These are phyloP conservation scores for Chimonanthus praecox DNA, from an alignment of 164 flowering plant genomes.

Conservation along the genomic window DNA sequence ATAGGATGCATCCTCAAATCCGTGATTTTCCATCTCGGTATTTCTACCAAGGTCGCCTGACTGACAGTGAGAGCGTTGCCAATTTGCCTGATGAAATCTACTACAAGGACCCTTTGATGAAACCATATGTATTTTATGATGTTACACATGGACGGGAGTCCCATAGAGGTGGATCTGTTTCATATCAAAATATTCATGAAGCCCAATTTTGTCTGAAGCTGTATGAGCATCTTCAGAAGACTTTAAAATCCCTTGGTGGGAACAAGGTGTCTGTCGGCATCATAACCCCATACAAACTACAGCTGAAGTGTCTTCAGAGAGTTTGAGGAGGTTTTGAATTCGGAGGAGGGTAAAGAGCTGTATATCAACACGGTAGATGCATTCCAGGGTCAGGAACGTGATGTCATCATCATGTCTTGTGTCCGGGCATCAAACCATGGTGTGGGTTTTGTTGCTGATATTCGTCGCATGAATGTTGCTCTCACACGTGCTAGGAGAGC, in stretches of 20 bases:
- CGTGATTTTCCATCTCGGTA: constrained; percentile 93
- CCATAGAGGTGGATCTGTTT: constrained; percentile 88
- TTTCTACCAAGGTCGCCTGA: constrained; percentile 92
- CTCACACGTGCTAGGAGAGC: constrained; percentile 96
- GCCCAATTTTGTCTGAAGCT: constrained; percentile 77
- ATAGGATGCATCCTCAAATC: constrained; percentile 97
- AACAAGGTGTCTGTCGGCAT: constrained; percentile 77
- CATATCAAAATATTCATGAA: constrained; percentile 82
- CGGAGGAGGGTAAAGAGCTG: constrained; percentile 86
- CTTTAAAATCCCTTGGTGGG: constrained; percentile 49
- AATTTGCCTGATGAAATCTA: constrained; percentile 73
- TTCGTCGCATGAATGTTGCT: constrained; percentile 97
- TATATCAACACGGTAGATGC: constrained; percentile 98
- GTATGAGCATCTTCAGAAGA: constrained; percentile 87
- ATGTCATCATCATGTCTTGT: constrained; percentile 97
- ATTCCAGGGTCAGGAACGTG: constrained; percentile 98
- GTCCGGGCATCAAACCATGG: constrained; percentile 94
- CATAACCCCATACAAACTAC: constrained; percentile 96
- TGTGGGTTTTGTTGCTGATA: constrained; percentile 97
- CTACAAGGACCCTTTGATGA: constrained; percentile 68
- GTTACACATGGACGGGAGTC: constrained; percentile 90
- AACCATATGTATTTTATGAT: constrained; percentile 83
- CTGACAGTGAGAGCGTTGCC: constrained; percentile 78
- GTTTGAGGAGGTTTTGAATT: constrained; percentile 67
- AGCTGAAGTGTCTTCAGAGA: constrained; percentile 86